A percentile compares a stretch with the other conserved stretches of the same genome.
Conservation (phyloP, 2,329 filamentous ascomycete genomes). For the Cephalotrichum gorgonifer region DNA sequence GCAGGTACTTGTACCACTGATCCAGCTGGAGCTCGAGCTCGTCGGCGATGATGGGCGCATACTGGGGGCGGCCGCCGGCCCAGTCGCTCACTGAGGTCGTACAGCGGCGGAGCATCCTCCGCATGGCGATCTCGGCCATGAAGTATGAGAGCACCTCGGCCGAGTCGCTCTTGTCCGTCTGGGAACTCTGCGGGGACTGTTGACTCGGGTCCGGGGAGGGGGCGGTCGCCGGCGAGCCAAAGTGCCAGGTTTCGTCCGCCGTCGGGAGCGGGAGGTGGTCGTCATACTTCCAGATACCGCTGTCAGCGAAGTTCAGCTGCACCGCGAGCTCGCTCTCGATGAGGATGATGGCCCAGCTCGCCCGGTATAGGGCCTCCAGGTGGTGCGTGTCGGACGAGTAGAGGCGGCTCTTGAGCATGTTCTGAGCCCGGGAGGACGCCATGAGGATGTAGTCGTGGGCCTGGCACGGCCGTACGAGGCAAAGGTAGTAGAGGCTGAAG, state of each 20-base stretch:
- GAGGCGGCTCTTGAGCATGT: conserved; percentile 12
- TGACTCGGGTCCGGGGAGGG: background rate
- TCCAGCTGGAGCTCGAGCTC: conserved; percentile 22
- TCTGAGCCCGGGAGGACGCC: conserved; percentile 18
- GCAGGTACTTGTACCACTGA: conserved; percentile 21
- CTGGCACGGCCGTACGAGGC: conserved; percentile 15
- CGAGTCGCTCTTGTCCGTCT: conserved; percentile 1
- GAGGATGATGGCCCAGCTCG: conserved; percentile 15
- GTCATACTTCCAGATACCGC: conserved; percentile 16
- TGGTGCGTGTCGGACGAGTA: conserved; percentile 9
- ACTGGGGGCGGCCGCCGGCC: conserved; percentile 10
- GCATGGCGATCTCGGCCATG: conserved; percentile 21
- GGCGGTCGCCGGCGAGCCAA: conserved; percentile 6
- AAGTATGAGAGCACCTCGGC: conserved; percentile 15
- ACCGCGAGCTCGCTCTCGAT: conserved; percentile 17
- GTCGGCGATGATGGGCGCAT: conserved; percentile 16
- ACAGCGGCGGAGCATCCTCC: conserved; percentile 20
- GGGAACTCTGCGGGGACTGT: conserved; percentile 2
- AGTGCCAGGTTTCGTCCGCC: conserved; percentile 13
- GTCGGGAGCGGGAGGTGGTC: conserved; percentile 15
- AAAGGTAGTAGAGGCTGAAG: conserved; percentile 16
- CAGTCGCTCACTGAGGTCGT: conserved; percentile 13
- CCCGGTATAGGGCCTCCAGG: conserved; percentile 7
- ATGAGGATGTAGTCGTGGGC: conserved; percentile 18
- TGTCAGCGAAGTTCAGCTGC: conserved; percentile 17